Evolutionary conservation across 768 basidiomycete genomes (phyloP).

Genomic region (Strobilomyces echinocephalus): DNA sequence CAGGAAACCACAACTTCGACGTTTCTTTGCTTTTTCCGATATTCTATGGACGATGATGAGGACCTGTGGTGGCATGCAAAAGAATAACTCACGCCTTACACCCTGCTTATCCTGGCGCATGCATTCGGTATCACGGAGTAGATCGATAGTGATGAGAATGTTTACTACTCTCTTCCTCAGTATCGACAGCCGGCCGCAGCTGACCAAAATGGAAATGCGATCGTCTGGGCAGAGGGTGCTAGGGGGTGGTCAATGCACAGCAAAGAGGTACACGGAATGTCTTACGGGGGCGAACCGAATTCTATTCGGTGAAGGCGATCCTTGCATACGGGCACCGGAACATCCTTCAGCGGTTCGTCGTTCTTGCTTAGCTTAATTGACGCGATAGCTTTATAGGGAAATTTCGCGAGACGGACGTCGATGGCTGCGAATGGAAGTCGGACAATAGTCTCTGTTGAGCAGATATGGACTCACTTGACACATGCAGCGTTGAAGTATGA

Average conservation of each 20-base stretch:
- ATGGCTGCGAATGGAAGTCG: not conserved
- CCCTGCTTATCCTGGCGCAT: not conserved
- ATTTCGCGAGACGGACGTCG: constrained; percentile 1
- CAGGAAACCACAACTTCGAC: not conserved
- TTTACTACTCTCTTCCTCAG: not conserved
- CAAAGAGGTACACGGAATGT: not conserved
- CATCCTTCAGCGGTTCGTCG: not conserved
- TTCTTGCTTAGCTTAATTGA: not conserved
- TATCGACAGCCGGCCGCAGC: not conserved
- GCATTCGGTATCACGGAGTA: not conserved
- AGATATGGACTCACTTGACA: constrained; percentile 3
- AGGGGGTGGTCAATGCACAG: not conserved
- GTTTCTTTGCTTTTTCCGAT: constrained; percentile 8
- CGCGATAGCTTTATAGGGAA: constrained; percentile 2
- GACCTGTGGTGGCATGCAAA: not conserved
- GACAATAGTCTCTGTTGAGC: too few relatives aligned
- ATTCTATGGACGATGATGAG: constrained; percentile 3
- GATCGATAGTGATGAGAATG: not conserved
- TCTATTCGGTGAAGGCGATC: not conserved
- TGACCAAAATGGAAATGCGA: not conserved
- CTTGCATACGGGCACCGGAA: not conserved
- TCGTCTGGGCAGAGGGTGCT: not conserved
- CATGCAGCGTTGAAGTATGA: not conserved
- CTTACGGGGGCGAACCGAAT: not conserved
- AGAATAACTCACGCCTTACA: constrained; percentile 3